Percentiles rank a stretch among this genome's conserved stretches.
Conservation (phyloP, 2,329 filamentous ascomycete species). For the Aspergillus sp. region DNA sequence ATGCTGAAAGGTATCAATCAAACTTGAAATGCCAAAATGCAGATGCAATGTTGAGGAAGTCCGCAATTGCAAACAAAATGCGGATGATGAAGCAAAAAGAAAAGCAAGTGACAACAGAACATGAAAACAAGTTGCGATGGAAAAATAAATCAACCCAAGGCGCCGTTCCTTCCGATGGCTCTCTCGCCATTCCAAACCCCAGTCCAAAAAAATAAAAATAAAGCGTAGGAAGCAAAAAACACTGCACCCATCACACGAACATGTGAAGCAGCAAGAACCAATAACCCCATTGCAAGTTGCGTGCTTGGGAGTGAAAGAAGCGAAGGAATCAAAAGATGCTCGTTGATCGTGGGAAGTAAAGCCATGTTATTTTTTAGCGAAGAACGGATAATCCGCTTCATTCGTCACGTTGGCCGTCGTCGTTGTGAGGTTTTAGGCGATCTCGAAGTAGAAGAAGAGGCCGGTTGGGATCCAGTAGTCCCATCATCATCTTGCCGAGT, state of each 20-base stretch:
- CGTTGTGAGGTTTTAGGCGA: conserved; percentile 23
- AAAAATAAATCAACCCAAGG: conserved; percentile 9
- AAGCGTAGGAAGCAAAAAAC: conserved; percentile 5
- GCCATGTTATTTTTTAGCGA: neutral
- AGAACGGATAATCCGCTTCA: conserved; percentile 2
- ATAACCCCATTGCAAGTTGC: neutral
- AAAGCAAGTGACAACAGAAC: neutral
- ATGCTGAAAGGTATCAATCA: conserved; percentile 23
- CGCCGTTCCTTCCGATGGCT: conserved; percentile 14
- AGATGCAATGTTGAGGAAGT: conserved; percentile 13
- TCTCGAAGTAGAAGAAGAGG: conserved; percentile 40
- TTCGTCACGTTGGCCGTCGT: conserved; percentile 12
- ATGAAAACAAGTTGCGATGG: conserved; percentile 3
- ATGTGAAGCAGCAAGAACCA: neutral
- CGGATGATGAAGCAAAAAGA: conserved; percentile 1
- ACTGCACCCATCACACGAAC: conserved; percentile 7
- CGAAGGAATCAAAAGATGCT: neutral
- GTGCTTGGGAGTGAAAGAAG: neutral
- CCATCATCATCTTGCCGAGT: conserved; percentile 47
- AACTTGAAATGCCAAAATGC: conserved; percentile 16
- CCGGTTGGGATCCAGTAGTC: conserved; percentile 37
- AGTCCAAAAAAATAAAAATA: conserved; percentile 8
- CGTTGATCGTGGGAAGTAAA: neutral
- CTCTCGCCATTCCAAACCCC: conserved; percentile 9
- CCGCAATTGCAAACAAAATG: conserved; percentile 1